These are phyloP conservation scores for Tetrahymena elliotti DNA, from an alignment of 73 alveolate species.

Conservation along the genomic window DNA sequence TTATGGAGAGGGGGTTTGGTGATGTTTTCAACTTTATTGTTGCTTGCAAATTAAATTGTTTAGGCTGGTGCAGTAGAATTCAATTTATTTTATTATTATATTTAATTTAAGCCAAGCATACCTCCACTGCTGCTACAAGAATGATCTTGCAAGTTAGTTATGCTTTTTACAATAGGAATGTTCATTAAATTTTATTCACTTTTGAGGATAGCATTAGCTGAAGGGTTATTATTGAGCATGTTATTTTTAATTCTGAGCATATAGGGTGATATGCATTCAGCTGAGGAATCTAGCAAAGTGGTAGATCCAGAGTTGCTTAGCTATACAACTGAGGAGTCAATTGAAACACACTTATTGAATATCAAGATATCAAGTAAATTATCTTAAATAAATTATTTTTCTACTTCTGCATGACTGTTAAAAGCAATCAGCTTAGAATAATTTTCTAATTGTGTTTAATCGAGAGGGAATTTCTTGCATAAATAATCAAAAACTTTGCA, in stretches of 20 bases:
- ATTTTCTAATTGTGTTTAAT: background rate
- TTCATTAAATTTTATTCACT: background rate
- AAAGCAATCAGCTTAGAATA: background rate
- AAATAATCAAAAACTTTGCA: background rate
- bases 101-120: background rate
- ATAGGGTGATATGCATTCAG: background rate
- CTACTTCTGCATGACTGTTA: background rate
- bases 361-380: background rate
- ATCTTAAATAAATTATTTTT: background rate
- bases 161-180: background rate
- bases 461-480: background rate
- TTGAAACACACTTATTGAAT: background rate
- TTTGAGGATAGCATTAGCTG: background rate
- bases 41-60: background rate
- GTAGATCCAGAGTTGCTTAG: background rate
- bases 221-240: background rate
- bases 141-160: background rate
- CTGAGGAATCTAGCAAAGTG: background rate
- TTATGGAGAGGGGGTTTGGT: background rate
- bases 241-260: background rate
- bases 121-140: background rate
- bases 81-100: background rate
- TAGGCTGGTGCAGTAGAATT: background rate
- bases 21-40: background rate
- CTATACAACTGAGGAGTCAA: background rate